Evolutionary conservation across 345 rosid species (phyloP), one percentile per base, ranked within the genome.

Genomic region (Psidium friedrichsthalianum): DNA sequence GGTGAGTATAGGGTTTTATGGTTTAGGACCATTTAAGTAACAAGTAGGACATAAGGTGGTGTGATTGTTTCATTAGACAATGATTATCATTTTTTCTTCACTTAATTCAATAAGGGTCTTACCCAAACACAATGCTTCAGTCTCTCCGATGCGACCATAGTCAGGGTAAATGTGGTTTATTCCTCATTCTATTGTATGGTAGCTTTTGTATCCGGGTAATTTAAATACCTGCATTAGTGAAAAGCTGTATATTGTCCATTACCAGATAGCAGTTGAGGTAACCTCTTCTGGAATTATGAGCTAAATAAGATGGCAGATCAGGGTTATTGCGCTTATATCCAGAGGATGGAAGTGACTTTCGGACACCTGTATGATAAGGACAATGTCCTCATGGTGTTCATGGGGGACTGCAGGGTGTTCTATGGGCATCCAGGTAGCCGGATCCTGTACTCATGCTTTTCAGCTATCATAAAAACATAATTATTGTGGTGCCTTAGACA

Each of bases 401-500:
- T 64, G 42, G 76, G 22, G 76, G 24, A 64, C 44, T 29, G 76
- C 76, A 15, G 76, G 42, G 76, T 64, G 76, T 64, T 64, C 76
- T 42, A 64, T 64, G 22, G 76, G 76, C 76, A 29, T 64, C 76
- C 40, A 8, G 12, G 76, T 29, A 64, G 76, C 44, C 0, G 1
- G 44, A 64, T 64, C 22, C 44, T 64, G 40, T 40, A 64, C 76
- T 64, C 1, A 1, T 29, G 44, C 44, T 64, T 64, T 20, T 42
- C 92, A 94, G 93, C 83, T 97, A 53, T 94, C 98, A 86, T 92
- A 97, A 32, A 92, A 93, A 78, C 85, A 51, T 51, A 95, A 90
- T 90, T 97, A 85, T 85, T 95, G 84, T 95, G 99, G 98, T 95
- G 97, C 89, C 98, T 95, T 82, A 90, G 94, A 85, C 96, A 97